Evolutionary conservation across 345 rosid genomes (phyloP), one percentile per base, ranked within the genome.

Genomic region (Hibiscus trionum): DNA sequence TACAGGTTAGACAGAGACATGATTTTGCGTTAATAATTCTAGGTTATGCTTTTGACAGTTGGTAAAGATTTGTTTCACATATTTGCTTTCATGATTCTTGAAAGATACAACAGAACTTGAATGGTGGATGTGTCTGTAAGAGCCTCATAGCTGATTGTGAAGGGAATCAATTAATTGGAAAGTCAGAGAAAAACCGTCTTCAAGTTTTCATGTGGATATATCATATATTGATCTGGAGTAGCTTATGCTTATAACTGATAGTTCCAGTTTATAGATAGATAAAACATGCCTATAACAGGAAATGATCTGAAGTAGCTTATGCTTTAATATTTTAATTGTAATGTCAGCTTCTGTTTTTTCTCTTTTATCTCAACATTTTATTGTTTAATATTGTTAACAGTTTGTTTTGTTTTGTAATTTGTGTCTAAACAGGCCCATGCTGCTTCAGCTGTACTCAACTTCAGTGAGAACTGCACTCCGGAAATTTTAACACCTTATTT

Each of bases 381-480:
- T 66, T 63, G 16, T 59, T 19, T 52, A 0, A 11, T 29, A 59
- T 14, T 44, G 66, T 21, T 74, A 66, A 33, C 59, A n/a, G 16
- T 27, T 35, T 68, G 4, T 55, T 69, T 26, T 21, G 9, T 15
- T 29, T 26, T 57, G 14, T 33, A 49, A 67, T 77, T 74, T 79
- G 71, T 76, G 19, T 72, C 12, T 79, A 16, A 64, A 55, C 84
- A 96, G 99, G 99, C 99, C 39, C 99, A 96, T 87, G 98, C 99
- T 81, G 98, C 99, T 53, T 96, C 99, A 42, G 99, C 99, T 11
- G 91, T 96, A 37, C 97, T 96, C 60, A 96, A 96, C 85, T 96
- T 93, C 81, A 96, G 99, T 61, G 99, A 96, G 82, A 96, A 93
- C 79, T 96, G 99, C 77, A 90, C 99, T 24, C 94, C 99, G 10